Base-by-base conservation (phyloP, 2,329 filamentous ascomycete genomes). In the Fusarium albosuccineum region DNA sequence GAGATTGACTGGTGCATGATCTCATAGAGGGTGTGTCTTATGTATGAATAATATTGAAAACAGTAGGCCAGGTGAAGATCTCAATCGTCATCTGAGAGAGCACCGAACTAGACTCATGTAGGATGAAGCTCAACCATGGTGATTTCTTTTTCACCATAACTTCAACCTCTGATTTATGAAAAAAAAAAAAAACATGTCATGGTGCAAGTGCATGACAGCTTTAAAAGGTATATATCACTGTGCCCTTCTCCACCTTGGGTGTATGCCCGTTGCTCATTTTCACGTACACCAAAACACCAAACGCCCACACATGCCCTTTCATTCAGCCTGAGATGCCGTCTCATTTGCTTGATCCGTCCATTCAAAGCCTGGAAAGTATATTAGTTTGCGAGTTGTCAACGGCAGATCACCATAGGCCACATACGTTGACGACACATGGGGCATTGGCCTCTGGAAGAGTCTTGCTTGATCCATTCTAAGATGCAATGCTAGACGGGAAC, bases 401-500 rank as follows among this genome's bases (percentile, higher is more conserved):
- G 6, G 17, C 5, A 13, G 6, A n/a, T 14, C 36, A 60, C 34
- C 48, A 14, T 50, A 27, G 16, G 29, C 10, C 48, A 74, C 84
- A 73, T 86, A 96, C 93, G 93, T 80, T 98, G 96, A 70, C 96
- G 89, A 77, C 96, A 99, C 96, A 99, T 98, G 29, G 96, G 96
- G 77, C 96, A 99, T 67, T 97, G 91, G 22, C 95, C 95, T 73
- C 94, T 95, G 29, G 94, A 92, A 11, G 93, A 90, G 67, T 98
- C 96, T 78, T 97, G 94, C 75, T 96, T 93, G 72, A 99, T 93
- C 96, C 96, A 99, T 74, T 94, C 92, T 73, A 92, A 86, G 72
- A 99, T 96, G 80, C 96, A 99, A 80, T 99, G 96, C 94, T 97
- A 72, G 45, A 62, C 44, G 34, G 37, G 36, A 48, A 59, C 33